Evolutionary conservation across 768 basidiomycete genomes (phyloP).

Genomic region (Kwoniella bestiolae): DNA sequence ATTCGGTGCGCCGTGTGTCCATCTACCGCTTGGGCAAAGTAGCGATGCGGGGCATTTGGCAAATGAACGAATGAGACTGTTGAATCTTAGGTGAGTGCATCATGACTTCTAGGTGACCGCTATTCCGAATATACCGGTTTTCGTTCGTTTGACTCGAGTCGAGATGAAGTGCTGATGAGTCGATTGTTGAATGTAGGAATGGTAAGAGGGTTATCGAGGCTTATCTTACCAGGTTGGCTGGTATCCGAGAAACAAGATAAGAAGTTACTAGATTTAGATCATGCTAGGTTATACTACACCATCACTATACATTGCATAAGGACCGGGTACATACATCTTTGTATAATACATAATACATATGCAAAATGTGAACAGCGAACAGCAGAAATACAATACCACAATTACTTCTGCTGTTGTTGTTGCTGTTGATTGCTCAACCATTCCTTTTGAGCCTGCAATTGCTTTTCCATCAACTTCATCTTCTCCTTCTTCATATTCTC

Average conservation of each 20-base stretch:
- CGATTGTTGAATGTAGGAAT: slow-evolving; percentile 33
- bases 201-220: slow-evolving; percentile 56
- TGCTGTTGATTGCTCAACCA: background rate
- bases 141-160: background rate
- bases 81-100: slow-evolving; percentile 66
- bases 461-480: background rate
- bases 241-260: slow-evolving; percentile 2
- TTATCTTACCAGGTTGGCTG: slow-evolving; percentile 40
- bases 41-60: slow-evolving; percentile 90
- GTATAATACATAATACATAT: background rate
- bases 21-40: slow-evolving; percentile 92
- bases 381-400: no score
- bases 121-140: background rate
- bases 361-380: background rate
- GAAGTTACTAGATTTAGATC: no score
- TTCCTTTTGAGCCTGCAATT: slow-evolving; percentile 2
- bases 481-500: background rate
- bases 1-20: slow-evolving; percentile 84
- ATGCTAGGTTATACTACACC: no score
- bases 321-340: background rate
- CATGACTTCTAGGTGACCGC: no score
- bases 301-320: background rate
- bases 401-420: background rate
- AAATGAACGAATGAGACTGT: slow-evolving; percentile 85
- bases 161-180: background rate